A percentile compares a stretch with the other conserved stretches of the same genome.
These are phyloP conservation scores for Starmera amethionina DNA, from an alignment of 805 yeast species.

Conservation along the genomic window DNA sequence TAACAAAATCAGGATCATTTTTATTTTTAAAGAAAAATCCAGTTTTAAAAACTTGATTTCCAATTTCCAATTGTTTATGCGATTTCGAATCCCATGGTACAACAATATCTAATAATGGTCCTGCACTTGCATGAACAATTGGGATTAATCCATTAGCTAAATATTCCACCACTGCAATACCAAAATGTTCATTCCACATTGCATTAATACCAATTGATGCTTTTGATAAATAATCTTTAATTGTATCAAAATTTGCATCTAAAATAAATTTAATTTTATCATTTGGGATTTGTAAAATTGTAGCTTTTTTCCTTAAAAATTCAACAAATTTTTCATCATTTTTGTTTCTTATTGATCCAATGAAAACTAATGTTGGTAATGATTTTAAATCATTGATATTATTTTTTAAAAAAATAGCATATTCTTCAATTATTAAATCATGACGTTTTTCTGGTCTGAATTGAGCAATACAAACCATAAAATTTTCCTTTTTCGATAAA, in stretches of 20 bases:
- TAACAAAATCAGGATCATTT: slow-evolving; percentile 55
- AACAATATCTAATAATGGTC: slow-evolving; percentile 85
- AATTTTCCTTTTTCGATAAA: slow-evolving; percentile 23
- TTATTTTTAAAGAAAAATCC: slow-evolving; percentile 75
- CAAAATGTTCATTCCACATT: slow-evolving; percentile 99
- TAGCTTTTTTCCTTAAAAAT: slow-evolving; percentile 33
- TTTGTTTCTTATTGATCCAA: slow-evolving; percentile 76
- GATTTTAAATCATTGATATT: not conserved
- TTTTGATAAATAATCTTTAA: slow-evolving; percentile 40
- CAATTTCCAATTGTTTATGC: slow-evolving; percentile 17
- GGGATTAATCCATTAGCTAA: slow-evolving; percentile 82
- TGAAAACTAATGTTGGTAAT: slow-evolving; percentile 53
- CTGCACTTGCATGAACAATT: slow-evolving; percentile 89
- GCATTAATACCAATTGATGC: slow-evolving; percentile 80
- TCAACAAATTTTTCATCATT: slow-evolving; percentile 55
- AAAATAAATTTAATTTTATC: slow-evolving; percentile 43
- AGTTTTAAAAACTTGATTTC: slow-evolving; percentile 36
- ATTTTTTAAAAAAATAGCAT: slow-evolving; percentile 37
- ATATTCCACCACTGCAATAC: slow-evolving; percentile 94
- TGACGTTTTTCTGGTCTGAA: slow-evolving; percentile 95
- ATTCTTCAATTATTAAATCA: slow-evolving; percentile 54
- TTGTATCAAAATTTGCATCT: slow-evolving; percentile 63
- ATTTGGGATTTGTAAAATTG: slow-evolving; percentile 31
- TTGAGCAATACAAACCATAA: slow-evolving; percentile 57
- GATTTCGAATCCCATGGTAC: slow-evolving; percentile 34